Evolutionary conservation across 768 basidiomycete species (phyloP), one percentile per base, ranked within the genome.

Genomic region (Pisolithus albus): DNA sequence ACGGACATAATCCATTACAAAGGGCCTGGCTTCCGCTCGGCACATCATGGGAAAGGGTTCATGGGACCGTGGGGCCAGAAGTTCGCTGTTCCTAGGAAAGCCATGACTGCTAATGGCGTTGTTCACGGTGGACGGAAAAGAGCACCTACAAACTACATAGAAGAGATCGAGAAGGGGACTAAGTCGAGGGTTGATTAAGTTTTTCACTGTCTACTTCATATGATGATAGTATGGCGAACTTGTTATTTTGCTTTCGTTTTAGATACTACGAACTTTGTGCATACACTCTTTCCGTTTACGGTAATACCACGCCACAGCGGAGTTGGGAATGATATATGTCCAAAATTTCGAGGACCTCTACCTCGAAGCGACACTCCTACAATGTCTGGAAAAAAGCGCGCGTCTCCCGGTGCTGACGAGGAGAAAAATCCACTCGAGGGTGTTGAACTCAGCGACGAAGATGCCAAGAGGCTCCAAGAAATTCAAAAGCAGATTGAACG

Each of bases 1-100:
- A 72, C 74, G 26, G 88, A 92, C 51, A 74, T 84, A 47, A 85
- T 98, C 51, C 83, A 88, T 62, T 99, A 97, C 67, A 75, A 78
- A 45, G 96, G 96, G 15, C 87, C 92, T 32, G 94, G 93, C 5
- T 92, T 79, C 73, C 84, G 88, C 34, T 86, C 89, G 5, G 81
- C 73, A 5, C 75, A 81, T 50, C 75, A 87, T 53, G 92, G 93
- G 18, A 88, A 83, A 64, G 92, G 92, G 1, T 62, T 91, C 49
- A 70, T 72, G 24, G 68, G 66, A 34, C 60, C 72, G 9, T 59
- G 73, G 48, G 55, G 59, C 16, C 57, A 56, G 43, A 69, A 63
- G 56, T 52, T 72, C 49, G 63, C 65, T 56, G 57, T 70, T 50
- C 70, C 68, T 47, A 61, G 70, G 58, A 55, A 67, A 51, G 65